A percentile compares a stretch with the other conserved stretches of the same genome.
These are phyloP conservation scores for Puccinellia tenuiflora DNA, from an alignment of 176 grass and related monocot genomes.

Conservation along the genomic window DNA sequence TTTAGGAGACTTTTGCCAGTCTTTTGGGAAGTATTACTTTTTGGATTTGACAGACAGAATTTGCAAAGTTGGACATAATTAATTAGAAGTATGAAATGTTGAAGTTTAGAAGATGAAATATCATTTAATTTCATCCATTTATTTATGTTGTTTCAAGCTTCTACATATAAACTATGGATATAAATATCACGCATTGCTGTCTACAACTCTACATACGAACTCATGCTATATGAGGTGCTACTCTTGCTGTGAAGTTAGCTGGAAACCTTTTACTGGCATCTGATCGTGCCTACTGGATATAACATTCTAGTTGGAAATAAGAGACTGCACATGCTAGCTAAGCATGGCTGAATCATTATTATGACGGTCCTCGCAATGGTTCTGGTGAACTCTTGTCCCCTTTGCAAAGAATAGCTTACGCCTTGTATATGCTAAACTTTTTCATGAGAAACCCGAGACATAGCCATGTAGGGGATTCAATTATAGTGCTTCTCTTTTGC, in stretches of 20 bases:
- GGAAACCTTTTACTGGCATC: not conserved
- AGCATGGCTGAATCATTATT: not conserved
- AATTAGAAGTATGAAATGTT: not conserved
- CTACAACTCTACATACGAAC: not conserved
- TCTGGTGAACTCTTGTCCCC: not conserved
- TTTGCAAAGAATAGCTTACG: not conserved
- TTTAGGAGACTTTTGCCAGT: not conserved
- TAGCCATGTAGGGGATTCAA: not conserved
- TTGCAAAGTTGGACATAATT: not conserved
- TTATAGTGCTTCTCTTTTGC: not conserved
- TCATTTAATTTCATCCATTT: not conserved
- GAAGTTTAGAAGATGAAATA: constrained; percentile 14
- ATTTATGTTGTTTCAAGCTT: not conserved
- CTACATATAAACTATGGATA: not conserved
- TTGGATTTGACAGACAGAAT: not conserved
- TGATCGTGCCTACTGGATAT: not conserved
- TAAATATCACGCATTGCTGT: not conserved
- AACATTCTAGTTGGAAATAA: not conserved
- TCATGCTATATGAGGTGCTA: not conserved
- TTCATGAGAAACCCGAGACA: not conserved
- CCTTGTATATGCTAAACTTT: not conserved
- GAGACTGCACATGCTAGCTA: not conserved
- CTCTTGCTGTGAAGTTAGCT: not conserved
- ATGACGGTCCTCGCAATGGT: not conserved
- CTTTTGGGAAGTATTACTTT: not conserved